A percentile compares a stretch with the other conserved stretches of the same genome.
Evolutionary conservation across 2,329 filamentous ascomycete genomes (phyloP).

Genomic region (Teratosphaeria viscida): DNA sequence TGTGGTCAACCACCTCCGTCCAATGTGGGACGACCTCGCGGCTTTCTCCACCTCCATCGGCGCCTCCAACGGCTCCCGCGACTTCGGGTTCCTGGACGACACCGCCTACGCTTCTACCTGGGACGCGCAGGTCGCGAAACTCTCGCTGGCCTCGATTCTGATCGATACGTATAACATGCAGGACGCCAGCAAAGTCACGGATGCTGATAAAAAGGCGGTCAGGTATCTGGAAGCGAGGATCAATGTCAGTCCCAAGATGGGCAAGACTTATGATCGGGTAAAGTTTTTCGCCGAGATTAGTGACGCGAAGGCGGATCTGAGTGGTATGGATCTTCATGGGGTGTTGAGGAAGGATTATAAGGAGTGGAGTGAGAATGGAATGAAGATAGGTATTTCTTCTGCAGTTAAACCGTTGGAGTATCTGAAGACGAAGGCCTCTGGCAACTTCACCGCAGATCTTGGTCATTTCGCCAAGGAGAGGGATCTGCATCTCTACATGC

Average conservation of each 20-base stretch:
- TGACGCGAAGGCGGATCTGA: constrained; percentile 58
- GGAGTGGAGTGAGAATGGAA: constrained; percentile 51
- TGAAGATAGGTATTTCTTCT: constrained; percentile 57
- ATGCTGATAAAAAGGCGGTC: constrained; percentile 49
- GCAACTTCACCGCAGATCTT: constrained; percentile 42
- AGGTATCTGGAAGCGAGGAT: constrained; percentile 49
- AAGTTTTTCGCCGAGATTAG: constrained; percentile 51
- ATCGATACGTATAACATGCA: constrained; percentile 61
- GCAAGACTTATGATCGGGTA: constrained; percentile 40
- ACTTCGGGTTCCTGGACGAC: constrained; percentile 27
- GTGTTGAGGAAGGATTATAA: constrained; percentile 78
- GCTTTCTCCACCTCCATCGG: constrained; percentile 30
- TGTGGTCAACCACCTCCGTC: constrained; percentile 49
- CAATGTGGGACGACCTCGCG: constrained; percentile 46
- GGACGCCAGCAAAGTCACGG: constrained; percentile 50
- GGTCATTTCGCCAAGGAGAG: constrained; percentile 46
- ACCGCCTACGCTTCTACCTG: constrained; percentile 28
- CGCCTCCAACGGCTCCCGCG: constrained; percentile 30
- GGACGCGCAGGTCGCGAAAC: constrained; percentile 52
- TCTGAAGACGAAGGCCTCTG: constrained; percentile 44
- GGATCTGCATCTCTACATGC: constrained; percentile 49
- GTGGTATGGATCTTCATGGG: constrained; percentile 50
- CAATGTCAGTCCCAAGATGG: constrained; percentile 24
- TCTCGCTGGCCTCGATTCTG: constrained; percentile 61
- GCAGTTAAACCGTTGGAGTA: constrained; percentile 54